phyloP scores from a whole-genome alignment of 306 rosid genomes.

The Quercus glauca region DNA sequence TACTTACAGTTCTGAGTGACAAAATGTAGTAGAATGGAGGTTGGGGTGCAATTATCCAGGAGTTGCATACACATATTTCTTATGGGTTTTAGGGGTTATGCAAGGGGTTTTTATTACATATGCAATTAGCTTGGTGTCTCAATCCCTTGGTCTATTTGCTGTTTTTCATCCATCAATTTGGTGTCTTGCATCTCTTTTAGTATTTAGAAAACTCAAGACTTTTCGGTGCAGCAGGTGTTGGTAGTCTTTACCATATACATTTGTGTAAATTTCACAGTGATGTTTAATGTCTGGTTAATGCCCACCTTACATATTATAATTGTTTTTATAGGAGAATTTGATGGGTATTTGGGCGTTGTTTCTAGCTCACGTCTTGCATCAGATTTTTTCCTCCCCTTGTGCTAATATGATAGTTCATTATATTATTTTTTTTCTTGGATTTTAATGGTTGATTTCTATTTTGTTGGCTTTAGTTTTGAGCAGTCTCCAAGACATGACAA shows the following conservation, averaged over 20 bases:
- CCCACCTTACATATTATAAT: not conserved
- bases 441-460: constrained; percentile 8
- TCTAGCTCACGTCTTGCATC: not conserved
- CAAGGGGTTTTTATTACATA: not conserved
- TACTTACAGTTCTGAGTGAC: not conserved
- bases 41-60: not conserved
- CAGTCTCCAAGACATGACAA: constrained; percentile 87
- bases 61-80: not conserved
- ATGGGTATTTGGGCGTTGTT: not conserved
- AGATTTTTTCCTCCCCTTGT: not conserved
- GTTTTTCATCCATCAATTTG: not conserved
- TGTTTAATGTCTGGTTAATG: not conserved
- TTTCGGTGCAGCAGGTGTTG: not conserved
- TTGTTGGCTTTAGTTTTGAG: constrained; percentile 67
- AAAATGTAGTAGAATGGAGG: not conserved
- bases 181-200: not conserved
- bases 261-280: not conserved
- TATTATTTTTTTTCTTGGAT: constrained; percentile 10
- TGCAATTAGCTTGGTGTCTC: not conserved
- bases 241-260: not conserved
- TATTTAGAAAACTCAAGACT: not conserved
- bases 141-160: not conserved
- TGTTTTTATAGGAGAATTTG: not conserved
- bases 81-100: not conserved
- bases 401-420: not conserved